Evolutionary conservation across 2,329 filamentous ascomycete species (phyloP), one percentile per base, ranked within the genome.

Genomic region (Microdochium bolleyi): DNA sequence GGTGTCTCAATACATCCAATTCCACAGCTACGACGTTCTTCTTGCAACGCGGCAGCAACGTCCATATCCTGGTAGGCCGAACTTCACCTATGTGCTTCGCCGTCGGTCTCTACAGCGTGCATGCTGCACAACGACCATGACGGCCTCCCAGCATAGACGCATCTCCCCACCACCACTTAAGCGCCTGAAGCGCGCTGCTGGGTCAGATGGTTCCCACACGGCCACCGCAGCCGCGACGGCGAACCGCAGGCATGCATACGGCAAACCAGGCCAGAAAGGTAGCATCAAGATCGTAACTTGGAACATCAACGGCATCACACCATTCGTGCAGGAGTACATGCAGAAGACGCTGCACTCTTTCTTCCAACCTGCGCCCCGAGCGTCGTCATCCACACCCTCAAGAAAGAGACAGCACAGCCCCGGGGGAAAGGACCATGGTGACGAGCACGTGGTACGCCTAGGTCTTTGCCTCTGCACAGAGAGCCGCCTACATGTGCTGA

Each of bases 321-420:
- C 51, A 1, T 57, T 57, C 14, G 37, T 54, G 8, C 37, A 27
- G 24, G 44, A 9, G 2, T 56, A 54, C 22, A 27, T 54, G 9
- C 32, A 57, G 11, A 52, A 51, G 37, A 51, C 19, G 13, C 55
- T 57, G 14, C 24, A 27, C 22, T 44, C 41, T 0, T 56, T 56
- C 51, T 55, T 56, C 3, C 46, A 41, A 4, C 11, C 50, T 1
- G 11, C 27, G 2, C 24, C 19, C 2, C 85, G 74, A 69, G 74
- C n/a, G 67, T 73, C 49, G 78, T 79, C 54, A 68, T 73, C 56
- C 86, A 89, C 67, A 52, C 57, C 60, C n/a, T n/a, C n/a, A n/a
- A 69, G 67, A 53, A 67, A 69, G 22, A 73, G 72, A 51, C 80
- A 80, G 51, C 82, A 86, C 61, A 82, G 22, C 41, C 27, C 49